A percentile compares a stretch with the other conserved stretches of the same genome.
phyloP scores from a whole-genome alignment of 2,329 filamentous ascomycete species.

The Colletotrichum graminicola region DNA sequence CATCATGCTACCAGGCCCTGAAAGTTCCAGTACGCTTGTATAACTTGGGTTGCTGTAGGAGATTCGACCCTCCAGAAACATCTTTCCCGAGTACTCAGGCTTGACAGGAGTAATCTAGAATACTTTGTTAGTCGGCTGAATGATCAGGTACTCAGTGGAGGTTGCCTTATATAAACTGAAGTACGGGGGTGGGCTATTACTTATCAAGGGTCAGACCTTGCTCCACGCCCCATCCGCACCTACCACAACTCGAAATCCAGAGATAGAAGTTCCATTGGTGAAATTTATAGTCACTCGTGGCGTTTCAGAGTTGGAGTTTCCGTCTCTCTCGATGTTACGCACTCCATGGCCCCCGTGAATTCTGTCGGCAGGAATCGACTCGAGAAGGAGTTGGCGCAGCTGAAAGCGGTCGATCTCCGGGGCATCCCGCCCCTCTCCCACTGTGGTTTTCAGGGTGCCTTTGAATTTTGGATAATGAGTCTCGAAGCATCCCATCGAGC shows the following conservation, averaged over 20 bases:
- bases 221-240: slow-evolving; percentile 33
- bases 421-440: slow-evolving; percentile 43
- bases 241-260: slow-evolving; percentile 26
- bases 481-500: slow-evolving; percentile 45
- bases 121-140: neutral
- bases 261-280: slow-evolving; percentile 9
- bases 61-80: slow-evolving; percentile 16
- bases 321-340: neutral
- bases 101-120: slow-evolving; percentile 1
- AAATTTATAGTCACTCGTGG: slow-evolving; percentile 1
- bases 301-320: too few relatives aligned
- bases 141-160: too few relatives aligned
- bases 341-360: slow-evolving; percentile 53
- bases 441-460: slow-evolving; percentile 7
- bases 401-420: slow-evolving; percentile 56
- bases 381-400: slow-evolving; percentile 52
- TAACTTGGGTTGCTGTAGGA: slow-evolving; percentile 18
- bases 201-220: slow-evolving; percentile 26
- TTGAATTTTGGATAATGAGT: slow-evolving; percentile 18
- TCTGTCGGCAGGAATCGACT: slow-evolving; percentile 46
- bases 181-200: neutral
- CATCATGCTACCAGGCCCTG: slow-evolving; percentile 13
- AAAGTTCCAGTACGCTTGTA: neutral
- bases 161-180: accelerated
- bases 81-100: slow-evolving; percentile 29